These are phyloP conservation scores for Trametes punicea DNA, from an alignment of 768 basidiomycete species.

Conservation along the genomic window DNA sequence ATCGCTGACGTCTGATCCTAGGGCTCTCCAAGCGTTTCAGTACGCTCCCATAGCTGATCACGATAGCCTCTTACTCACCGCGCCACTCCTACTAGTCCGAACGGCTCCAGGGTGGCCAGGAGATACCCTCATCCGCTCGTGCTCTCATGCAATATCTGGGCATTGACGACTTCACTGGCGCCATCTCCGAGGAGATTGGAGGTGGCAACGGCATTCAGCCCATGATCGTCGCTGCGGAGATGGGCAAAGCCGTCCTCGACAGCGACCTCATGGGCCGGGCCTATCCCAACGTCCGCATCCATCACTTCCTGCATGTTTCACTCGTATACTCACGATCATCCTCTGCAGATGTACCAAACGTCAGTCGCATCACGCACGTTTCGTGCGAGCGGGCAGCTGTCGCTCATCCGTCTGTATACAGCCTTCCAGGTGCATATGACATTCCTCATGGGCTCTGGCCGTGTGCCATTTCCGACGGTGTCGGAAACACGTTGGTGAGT, in stretches of 20 bases:
- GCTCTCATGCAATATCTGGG: conserved; percentile 26
- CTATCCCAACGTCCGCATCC: conserved; percentile 26
- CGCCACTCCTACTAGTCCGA: conserved; percentile 18
- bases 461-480: conserved; percentile 35
- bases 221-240: conserved; percentile 29
- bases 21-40: conserved; percentile 29
- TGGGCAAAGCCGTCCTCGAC: conserved; percentile 32
- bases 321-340: neutral
- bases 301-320: neutral
- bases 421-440: conserved; percentile 29
- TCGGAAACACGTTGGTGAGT: conserved; percentile 35
- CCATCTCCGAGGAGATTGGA: conserved; percentile 38
- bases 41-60: neutral
- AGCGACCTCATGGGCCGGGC: conserved; percentile 40
- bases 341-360: conserved; percentile 29
- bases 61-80: no score
- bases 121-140: conserved; percentile 23
- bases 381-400: neutral
- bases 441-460: conserved; percentile 32
- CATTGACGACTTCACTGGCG: conserved; percentile 21
- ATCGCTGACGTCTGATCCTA: neutral
- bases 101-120: conserved; percentile 27
- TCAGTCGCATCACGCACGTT: neutral
- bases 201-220: conserved; percentile 38
- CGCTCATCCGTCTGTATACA: neutral